Conservation (phyloP, 2,329 filamentous ascomycete species). For the Thielaviopsis punctulata region DNA sequence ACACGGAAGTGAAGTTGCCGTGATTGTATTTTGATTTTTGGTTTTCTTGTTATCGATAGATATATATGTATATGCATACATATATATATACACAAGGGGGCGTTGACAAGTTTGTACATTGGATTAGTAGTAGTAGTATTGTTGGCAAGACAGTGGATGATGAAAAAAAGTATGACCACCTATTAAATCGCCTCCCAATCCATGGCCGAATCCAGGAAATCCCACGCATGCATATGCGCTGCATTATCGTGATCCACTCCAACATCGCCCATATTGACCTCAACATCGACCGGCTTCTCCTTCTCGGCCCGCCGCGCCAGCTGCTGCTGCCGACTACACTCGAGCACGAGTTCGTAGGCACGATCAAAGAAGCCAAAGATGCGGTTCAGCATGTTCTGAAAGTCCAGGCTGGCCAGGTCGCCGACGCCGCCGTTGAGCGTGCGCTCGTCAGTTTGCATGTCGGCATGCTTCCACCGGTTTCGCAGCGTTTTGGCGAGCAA, state of each 20-base stretch:
- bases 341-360: conserved; percentile 34
- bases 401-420: conserved; percentile 39
- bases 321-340: conserved; percentile 21
- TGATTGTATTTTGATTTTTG: conserved; percentile 1
- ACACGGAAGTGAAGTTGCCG: conserved; percentile 5
- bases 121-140: not conserved
- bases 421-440: conserved; percentile 16
- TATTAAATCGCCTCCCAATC: conserved; percentile 31
- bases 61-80: no score
- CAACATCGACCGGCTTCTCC: not conserved
- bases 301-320: not conserved
- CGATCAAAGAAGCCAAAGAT: conserved; percentile 43
- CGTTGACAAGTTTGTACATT: not conserved
- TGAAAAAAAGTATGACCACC: no score
- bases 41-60: not conserved
- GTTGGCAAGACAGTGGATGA: not conserved
- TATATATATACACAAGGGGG: not conserved
- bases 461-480: conserved; percentile 56
- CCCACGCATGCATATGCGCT: conserved; percentile 27
- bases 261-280: not conserved
- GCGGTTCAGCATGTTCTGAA: conserved; percentile 39
- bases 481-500: conserved; percentile 50
- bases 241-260: not conserved
- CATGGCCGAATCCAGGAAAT: conserved; percentile 42
- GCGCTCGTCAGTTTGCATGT: conserved; percentile 23